Base-by-base conservation (phyloP, 2,329 filamentous ascomycete genomes). In the Fusarium sp. region DNA sequence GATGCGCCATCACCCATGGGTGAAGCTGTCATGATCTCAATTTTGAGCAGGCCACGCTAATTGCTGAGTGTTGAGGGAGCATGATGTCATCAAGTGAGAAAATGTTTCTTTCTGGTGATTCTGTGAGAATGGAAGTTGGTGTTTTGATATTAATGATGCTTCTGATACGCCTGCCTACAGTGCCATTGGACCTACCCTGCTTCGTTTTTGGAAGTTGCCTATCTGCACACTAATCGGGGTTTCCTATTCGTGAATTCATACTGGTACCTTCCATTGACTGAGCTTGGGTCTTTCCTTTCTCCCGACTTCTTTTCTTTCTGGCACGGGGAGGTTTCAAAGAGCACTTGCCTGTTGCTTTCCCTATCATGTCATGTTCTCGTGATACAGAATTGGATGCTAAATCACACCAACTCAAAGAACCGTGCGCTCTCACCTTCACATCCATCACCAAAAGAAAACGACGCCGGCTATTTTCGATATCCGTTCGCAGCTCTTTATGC, bases 401-500 rank as follows among this genome's bases (percentile, higher is more conserved):
- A 60, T 55, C 45, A 68, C 55, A 56, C 32, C 44, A 69, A 58
- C 38, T 71, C 45, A 57, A 36, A 47, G 48, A 73, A 26, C 54
- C 60, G 36, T 39, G 55, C 51, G 51, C 45, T 67, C 65, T 60
- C 30, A 44, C 54, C 48, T 73, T 59, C 52, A 72, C 59, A 48
- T 62, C 59, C 59, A 59, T 47, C 60, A 62, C 56, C 64, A 65
- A 32, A 50, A 54, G 30, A 62, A 66, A 47, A 24, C 26, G 52
- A 44, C 57, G 57, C 56, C 45, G 42, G 45, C 57, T 56, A 51
- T 62, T 55, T 42, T 62, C 41, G 34, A 56, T 62, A 58, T 64
- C 58, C 60, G 55, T 61, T 59, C 65, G 38, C 38, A 56, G 62
- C 56, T 58, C 64, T 78, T 76, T 70, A 68, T 77, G 76, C 76